Evolutionary conservation across 2,329 filamentous ascomycete species (phyloP).

Genomic region (Alternaria dauci): DNA sequence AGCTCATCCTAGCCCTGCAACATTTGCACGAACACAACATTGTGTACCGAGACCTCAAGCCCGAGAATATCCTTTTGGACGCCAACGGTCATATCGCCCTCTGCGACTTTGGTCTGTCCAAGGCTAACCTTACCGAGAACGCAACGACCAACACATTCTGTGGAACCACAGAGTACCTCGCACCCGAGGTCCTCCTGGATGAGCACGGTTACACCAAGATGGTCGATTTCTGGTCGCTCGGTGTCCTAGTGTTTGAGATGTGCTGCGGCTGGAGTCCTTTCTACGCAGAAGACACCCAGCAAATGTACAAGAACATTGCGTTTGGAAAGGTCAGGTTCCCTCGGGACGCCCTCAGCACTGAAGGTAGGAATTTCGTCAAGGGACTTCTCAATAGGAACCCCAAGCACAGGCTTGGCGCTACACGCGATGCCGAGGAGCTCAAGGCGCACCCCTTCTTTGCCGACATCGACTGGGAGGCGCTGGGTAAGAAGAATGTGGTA

Average conservation of each 20-base stretch:
- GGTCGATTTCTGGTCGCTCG: slow-evolving; percentile 99
- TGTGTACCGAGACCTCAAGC: slow-evolving; percentile 96
- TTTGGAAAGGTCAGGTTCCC: slow-evolving; percentile 98
- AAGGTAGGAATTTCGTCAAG: slow-evolving; percentile 98
- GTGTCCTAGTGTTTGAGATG: slow-evolving; percentile 98
- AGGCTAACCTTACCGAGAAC: slow-evolving; percentile 95
- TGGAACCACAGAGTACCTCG: slow-evolving; percentile 96
- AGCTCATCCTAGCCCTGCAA: slow-evolving; percentile 92
- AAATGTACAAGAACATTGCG: slow-evolving; percentile 99
- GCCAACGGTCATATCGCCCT: slow-evolving; percentile 97
- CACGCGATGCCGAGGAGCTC: slow-evolving; percentile 89
- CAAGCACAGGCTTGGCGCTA: slow-evolving; percentile 90
- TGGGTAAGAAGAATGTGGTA: slow-evolving; percentile 89
- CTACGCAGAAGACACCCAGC: slow-evolving; percentile 98
- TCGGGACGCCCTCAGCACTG: slow-evolving; percentile 89
- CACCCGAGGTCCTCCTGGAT: slow-evolving; percentile 92
- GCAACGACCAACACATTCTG: slow-evolving; percentile 99
- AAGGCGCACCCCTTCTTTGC: slow-evolving; percentile 94
- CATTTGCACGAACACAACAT: slow-evolving; percentile 97
- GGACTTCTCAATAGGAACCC: slow-evolving; percentile 96
- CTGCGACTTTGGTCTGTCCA: slow-evolving; percentile 96
- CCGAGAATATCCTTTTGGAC: slow-evolving; percentile 95
- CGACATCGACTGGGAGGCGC: slow-evolving; percentile 90
- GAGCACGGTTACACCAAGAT: slow-evolving; percentile 99
- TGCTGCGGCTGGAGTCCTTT: slow-evolving; percentile 99